Evolutionary conservation across 176 grass and related monocot species (phyloP).

Genomic region (Leersia perrieri): DNA sequence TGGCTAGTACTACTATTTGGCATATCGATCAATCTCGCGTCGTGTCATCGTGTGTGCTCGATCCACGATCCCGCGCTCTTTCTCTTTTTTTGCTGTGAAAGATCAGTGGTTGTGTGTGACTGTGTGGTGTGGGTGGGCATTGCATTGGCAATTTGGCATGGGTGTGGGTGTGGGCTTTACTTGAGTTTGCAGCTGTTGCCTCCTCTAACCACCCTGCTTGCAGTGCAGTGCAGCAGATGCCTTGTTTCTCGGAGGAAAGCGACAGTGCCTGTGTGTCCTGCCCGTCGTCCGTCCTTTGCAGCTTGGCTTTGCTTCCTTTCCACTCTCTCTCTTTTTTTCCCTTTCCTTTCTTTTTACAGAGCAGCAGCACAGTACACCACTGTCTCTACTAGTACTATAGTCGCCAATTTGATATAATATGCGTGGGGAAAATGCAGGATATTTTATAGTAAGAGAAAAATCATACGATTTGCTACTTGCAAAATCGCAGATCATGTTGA

Average conservation of each 20-base stretch:
- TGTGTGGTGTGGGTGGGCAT: no score
- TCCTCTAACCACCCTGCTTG: slow-evolving; percentile 9
- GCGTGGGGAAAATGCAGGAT: neutral
- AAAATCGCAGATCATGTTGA: neutral
- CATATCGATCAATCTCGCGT: no score
- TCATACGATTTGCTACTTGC: neutral
- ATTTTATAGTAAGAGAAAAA: neutral
- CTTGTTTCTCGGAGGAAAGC: slow-evolving; percentile 3
- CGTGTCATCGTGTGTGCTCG: no score
- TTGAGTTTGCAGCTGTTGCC: slow-evolving; percentile 20
- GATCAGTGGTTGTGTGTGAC: no score
- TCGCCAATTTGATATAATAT: neutral
- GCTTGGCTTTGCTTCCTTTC: slow-evolving; percentile 42
- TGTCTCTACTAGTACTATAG: slow-evolving; percentile 25
- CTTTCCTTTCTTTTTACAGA: slow-evolving; percentile 23
- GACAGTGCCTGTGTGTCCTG: slow-evolving; percentile 10
- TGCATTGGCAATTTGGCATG: no score
- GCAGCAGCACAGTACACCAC: neutral
- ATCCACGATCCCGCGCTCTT: no score
- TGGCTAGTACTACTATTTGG: no score
- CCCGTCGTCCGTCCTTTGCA: no score
- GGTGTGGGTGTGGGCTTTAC: slow-evolving; percentile 3
- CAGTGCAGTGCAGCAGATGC: no score
- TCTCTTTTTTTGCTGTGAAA: neutral
- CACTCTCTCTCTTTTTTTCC: neutral